Evolutionary conservation across 176 grass and related monocot species (phyloP).

Genomic region (Musa acuminata): DNA sequence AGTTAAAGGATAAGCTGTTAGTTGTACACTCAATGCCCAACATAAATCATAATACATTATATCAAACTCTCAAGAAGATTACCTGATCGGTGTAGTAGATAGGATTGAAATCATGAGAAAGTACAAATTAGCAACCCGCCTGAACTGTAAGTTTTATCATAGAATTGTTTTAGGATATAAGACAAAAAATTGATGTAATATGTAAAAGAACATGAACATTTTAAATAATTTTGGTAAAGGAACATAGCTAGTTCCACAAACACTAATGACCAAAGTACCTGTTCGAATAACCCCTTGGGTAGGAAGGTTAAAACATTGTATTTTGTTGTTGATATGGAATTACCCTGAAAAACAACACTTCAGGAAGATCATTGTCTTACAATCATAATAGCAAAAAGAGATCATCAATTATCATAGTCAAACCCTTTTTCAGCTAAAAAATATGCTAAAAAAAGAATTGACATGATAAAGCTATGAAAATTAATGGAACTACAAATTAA

Average conservation of each 20-base stretch:
- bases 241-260: conserved; percentile 14
- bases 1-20: too few relatives aligned
- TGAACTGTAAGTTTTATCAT: conserved; percentile 86
- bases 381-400: too few relatives aligned
- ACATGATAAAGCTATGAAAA: neutral
- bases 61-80: neutral
- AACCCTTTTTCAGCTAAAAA: neutral
- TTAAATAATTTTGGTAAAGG: neutral
- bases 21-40: too few relatives aligned
- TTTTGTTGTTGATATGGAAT: conserved; percentile 97
- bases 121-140: conserved; percentile 97
- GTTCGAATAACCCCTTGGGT: conserved; percentile 99
- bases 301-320: conserved; percentile 85
- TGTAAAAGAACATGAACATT: conserved; percentile 29
- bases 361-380: neutral
- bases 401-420: too few relatives aligned
- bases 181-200: conserved; percentile 18
- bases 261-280: conserved; percentile 37
- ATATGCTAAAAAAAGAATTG: neutral
- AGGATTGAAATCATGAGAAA: conserved; percentile 99
- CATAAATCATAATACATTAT: too few relatives aligned
- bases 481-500: neutral
- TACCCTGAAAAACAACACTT: conserved; percentile 52
- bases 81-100: conserved; percentile 97
- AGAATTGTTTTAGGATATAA: conserved; percentile 3